Evolutionary conservation across 768 basidiomycete species (phyloP).

Genomic region (Kwoniella mangroviensis): DNA sequence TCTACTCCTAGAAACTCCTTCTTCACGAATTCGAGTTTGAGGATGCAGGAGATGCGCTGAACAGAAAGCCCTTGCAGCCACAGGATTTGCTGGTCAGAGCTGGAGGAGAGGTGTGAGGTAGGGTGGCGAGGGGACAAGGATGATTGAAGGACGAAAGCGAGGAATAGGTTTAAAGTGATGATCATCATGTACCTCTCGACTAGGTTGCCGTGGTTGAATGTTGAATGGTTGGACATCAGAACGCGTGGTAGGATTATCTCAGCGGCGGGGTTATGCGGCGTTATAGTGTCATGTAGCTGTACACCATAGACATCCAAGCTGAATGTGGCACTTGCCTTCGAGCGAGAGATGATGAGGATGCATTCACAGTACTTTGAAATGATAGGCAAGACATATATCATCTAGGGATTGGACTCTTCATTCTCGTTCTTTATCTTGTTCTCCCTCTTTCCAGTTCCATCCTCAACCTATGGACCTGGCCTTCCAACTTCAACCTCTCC

Average conservation of each 20-base stretch:
- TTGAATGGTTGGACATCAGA: too few relatives aligned
- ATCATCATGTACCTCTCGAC: too few relatives aligned
- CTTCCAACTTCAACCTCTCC: neutral
- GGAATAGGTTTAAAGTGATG: too few relatives aligned
- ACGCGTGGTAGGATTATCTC: conserved; percentile 17
- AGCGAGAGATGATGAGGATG: neutral
- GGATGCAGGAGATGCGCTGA: neutral
- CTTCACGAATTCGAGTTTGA: neutral
- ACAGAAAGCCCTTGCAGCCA: neutral
- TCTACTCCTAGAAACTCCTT: neutral
- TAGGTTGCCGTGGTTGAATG: too few relatives aligned
- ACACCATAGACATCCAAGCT: neutral
- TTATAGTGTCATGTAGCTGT: neutral
- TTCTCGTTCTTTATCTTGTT: neutral
- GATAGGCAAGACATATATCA: too few relatives aligned
- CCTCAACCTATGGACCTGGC: neutral
- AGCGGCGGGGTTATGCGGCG: conserved; percentile 16
- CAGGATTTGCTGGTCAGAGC: neutral
- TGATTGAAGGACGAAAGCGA: neutral
- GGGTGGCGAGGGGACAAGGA: conserved; percentile 3
- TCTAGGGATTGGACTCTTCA: too few relatives aligned
- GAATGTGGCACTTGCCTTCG: conserved; percentile 5
- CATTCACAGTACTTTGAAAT: neutral
- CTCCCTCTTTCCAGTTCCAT: neutral
- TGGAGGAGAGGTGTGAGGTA: neutral